Evolutionary conservation across 2,329 filamentous ascomycete species (phyloP), one percentile per base, ranked within the genome.

Genomic region (Botrytis deweyae): DNA sequence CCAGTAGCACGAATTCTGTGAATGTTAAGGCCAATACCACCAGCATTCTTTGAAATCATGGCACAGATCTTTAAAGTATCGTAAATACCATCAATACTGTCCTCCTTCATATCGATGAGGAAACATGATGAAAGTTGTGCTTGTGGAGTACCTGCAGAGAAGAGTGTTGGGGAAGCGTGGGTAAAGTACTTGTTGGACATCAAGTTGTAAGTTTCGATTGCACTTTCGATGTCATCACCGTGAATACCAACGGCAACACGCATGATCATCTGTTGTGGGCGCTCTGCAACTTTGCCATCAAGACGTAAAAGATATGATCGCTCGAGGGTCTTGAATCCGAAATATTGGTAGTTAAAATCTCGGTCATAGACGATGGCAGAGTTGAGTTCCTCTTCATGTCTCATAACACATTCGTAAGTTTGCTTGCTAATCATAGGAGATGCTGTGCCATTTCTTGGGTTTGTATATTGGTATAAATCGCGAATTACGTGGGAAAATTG

Each of bases 301-400:
- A 98, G 92, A 82, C 97, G 95, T 78, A 99, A 91, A 70, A 99
- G 91, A 82, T 99, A 99, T 81, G 96, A 99, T 75, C 96, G 92
- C 87, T 99, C 96, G 58, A 99, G 87, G 12, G 96, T 99, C 90
- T 99, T 99, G 91, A 99, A 99, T 77, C 96, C 96, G 81, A 99
- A 99, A 87, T 97, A 99, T 87, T 99, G 96, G 87, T 99, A 99
- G 89, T 98, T 98, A 89, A 99, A 99, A 83, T 99, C 96, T 79
- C 96, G 93, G 86, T 99, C 96, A 81, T 98, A 99, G 80, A 99
- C 95, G 83, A 99, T 98, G 80, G 96, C 96, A 62, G 95, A 98
- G 87, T 99, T 97, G 74, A 99, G 89, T 85, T 99, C 96, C 73
- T 97, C 96, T 80, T 94, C 94, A 84, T 99, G 94, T 81, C 92